Percentiles rank a stretch among this genome's conserved stretches.
Conservation (phyloP, 257 asterid species). For the Nicotiana knightiana region DNA sequence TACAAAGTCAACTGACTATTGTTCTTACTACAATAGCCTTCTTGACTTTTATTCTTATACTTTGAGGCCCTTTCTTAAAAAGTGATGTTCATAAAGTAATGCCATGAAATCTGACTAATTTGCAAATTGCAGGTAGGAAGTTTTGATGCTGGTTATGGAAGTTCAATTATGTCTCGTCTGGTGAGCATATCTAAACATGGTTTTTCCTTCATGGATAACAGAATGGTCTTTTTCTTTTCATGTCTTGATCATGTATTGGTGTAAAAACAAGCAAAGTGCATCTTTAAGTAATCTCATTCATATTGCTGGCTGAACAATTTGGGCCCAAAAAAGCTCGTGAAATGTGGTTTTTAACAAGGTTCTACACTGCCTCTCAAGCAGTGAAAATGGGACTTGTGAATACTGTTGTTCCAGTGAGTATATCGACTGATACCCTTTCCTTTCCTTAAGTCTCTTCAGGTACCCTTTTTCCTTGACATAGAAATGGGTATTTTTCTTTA, state of each 20-base stretch:
- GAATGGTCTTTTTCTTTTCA: neutral
- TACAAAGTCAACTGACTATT: neutral
- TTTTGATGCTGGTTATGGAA: slow-evolving; percentile 97
- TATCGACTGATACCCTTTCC: neutral
- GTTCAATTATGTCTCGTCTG: slow-evolving; percentile 87
- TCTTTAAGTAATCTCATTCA: neutral
- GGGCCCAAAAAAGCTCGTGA: slow-evolving; percentile 92
- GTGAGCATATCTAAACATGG: slow-evolving; percentile 27
- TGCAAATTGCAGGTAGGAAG: slow-evolving; percentile 73
- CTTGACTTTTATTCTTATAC: too few species aligned
- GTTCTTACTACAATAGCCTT: neutral
- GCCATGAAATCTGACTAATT: neutral
- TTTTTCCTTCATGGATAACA: neutral
- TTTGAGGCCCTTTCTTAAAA: too few species aligned
- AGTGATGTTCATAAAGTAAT: neutral
- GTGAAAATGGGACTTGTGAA: slow-evolving; percentile 25
- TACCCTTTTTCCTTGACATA: too few species aligned
- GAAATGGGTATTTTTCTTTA: too few species aligned
- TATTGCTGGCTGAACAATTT: slow-evolving; percentile 32
- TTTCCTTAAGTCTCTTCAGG: neutral
- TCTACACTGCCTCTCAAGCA: slow-evolving; percentile 80
- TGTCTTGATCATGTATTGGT: neutral
- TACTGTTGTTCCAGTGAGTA: slow-evolving; percentile 2
- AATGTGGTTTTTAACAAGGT: slow-evolving; percentile 86
- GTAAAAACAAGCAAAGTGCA: too few species aligned